Evolutionary conservation across 148 eudicot genomes (phyloP), one percentile per base, ranked within the genome.

Genomic region (Salicornia ramosissima): DNA sequence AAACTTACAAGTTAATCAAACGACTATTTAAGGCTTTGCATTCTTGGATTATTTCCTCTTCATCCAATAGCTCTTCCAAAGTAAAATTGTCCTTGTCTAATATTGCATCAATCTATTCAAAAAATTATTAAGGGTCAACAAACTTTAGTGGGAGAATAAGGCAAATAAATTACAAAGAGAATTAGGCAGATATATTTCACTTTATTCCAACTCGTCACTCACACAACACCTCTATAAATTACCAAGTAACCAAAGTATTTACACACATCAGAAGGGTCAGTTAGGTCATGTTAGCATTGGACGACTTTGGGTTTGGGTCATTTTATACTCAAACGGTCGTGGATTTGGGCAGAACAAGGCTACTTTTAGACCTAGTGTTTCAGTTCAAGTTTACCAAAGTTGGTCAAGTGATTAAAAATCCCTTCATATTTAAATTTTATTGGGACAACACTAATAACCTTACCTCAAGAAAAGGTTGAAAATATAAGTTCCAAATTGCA

Each of bases 21-120:
- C 99, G 97, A 67, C 96, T 90, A 72, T 94, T 94, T 61, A 90
- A 80, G 55, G 97, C 91, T 82, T 94, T 94, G 97, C 99, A 94
- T 83, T 94, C 99, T 85, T 94, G 97, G 54, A 94, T 94, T 66
- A 94, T 90, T 80, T 94, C 99, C 77, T 94, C 99, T 81, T 94
- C 99, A 71, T 94, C 99, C 80, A 94, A 75, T 67, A 94, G 90
- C 84, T 94, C 97, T 79, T 94, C 99, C 83, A 94, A 71, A 30
- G 91, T 80, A 75, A 86, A 90, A 77, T 80, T 82, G 47, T 94
- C 99, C 85, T 87, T 90, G 84, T 94, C 99, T 74, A 94, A 76
- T 50, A 90, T 84, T n/a, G 91, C 83, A 64, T 94, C 99, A 67
- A 94, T 92, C 99, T 94, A 67, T 30, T 73, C 10, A 42, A 39